Percentiles rank a stretch among this genome's conserved stretches.
phyloP scores from a whole-genome alignment of 176 grass and related monocot species.

The Dactylis glomerata region DNA sequence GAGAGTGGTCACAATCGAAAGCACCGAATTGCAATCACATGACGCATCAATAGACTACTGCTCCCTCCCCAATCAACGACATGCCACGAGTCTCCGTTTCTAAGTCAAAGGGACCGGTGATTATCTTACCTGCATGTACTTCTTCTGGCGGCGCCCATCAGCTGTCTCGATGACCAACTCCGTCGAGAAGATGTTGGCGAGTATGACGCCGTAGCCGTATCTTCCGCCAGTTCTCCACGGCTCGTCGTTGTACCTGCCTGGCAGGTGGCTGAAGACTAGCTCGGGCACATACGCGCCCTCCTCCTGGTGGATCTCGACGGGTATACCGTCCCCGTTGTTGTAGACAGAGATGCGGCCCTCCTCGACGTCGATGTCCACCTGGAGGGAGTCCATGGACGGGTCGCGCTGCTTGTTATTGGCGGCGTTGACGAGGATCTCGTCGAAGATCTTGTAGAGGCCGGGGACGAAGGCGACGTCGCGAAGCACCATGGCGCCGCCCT shows the following conservation, averaged over 20 bases:
- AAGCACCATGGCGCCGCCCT: conserved; percentile 50
- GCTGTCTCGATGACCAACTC: conserved; percentile 82
- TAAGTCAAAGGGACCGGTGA: not conserved
- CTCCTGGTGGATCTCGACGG: conserved; percentile 83
- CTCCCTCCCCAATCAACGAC: no score
- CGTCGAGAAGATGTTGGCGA: conserved; percentile 87
- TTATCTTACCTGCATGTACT: conserved; percentile 71
- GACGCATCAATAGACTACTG: no score
- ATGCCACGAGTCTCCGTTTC: no score
- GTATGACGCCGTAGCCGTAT: conserved; percentile 83
- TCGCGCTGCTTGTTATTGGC: conserved; percentile 97
- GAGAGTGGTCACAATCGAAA: no score
- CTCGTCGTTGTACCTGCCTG: conserved; percentile 69
- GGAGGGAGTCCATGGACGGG: conserved; percentile 69
- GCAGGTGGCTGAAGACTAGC: conserved; percentile 92
- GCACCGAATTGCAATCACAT: no score
- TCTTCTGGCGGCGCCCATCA: conserved; percentile 62
- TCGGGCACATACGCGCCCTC: conserved; percentile 84
- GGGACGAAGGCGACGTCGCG: conserved; percentile 69
- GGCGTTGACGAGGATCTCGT: conserved; percentile 93
- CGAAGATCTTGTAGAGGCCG: conserved; percentile 93
- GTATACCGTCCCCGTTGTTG: conserved; percentile 80
- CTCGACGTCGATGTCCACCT: conserved; percentile 68
- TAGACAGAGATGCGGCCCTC: conserved; percentile 63
- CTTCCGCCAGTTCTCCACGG: conserved; percentile 82